These are phyloP conservation scores for Solanum sitiens DNA, from an alignment of 257 asterid species.

Conservation along the genomic window DNA sequence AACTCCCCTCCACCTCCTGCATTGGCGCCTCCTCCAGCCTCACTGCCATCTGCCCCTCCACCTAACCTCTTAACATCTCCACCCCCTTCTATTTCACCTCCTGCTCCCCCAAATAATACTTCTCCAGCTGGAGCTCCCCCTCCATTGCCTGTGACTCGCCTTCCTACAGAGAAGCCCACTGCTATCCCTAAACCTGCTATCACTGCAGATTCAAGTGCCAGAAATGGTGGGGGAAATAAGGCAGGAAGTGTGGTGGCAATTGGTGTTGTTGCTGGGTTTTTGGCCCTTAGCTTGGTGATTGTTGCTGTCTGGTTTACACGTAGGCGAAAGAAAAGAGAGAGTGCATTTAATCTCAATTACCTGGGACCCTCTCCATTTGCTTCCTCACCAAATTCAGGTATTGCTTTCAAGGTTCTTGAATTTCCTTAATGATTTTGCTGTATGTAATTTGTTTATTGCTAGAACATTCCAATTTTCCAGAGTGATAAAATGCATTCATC, in stretches of 20 bases:
- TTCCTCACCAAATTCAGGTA: slow-evolving; percentile 87
- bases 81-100: slow-evolving; percentile 19
- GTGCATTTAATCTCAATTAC: slow-evolving; percentile 28
- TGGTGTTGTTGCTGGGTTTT: slow-evolving; percentile 46
- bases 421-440: neutral
- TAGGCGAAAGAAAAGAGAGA: slow-evolving; percentile 49
- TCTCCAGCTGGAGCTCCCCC: slow-evolving; percentile 14
- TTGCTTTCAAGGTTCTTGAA: neutral
- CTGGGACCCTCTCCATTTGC: slow-evolving; percentile 58
- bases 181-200: slow-evolving; percentile 32
- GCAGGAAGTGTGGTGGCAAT: slow-evolving; percentile 41
- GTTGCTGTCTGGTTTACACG: slow-evolving; percentile 50
- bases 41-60: slow-evolving; percentile 26
- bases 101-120: slow-evolving; percentile 32
- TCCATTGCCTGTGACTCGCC: slow-evolving; percentile 22
- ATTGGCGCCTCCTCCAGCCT: slow-evolving; percentile 29
- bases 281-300: slow-evolving; percentile 51
- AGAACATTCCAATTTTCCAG: neutral
- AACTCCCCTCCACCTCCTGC: slow-evolving; percentile 35
- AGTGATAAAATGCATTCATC: neutral
- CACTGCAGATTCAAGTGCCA: slow-evolving; percentile 22
- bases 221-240: slow-evolving; percentile 26
- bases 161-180: slow-evolving; percentile 52
- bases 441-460: neutral
- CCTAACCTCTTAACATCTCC: slow-evolving; percentile 22